Conservation (phyloP, 805 yeast genomes). For the Myxozyma vanderwaltii region DNA sequence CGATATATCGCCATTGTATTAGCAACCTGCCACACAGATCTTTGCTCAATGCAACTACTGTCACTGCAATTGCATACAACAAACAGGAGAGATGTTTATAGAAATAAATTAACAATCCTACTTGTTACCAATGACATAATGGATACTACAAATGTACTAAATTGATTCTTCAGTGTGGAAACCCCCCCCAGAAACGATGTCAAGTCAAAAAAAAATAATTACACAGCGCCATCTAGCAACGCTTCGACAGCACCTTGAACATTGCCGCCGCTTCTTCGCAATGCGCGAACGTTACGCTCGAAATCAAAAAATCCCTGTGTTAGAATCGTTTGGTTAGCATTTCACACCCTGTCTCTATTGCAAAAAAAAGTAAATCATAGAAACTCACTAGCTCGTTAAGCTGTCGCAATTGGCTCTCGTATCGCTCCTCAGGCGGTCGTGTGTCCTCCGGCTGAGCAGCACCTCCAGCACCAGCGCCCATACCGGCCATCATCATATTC, state of each 20-base stretch:
- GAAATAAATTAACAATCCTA: background rate
- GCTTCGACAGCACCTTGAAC: conserved; percentile 97
- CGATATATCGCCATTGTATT: too few relatives aligned
- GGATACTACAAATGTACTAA: background rate
- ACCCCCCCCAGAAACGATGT: too few relatives aligned
- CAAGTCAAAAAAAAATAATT: too few relatives aligned
- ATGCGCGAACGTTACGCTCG: conserved; percentile 86
- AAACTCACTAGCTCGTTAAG: conserved; percentile 62
- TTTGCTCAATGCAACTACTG: too few relatives aligned
- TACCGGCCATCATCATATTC: conserved; percentile 18
- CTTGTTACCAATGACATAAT: background rate
- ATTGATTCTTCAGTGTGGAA: background rate
- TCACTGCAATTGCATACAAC: background rate
- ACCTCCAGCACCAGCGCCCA: conserved; percentile 13
- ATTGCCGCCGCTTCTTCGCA: conserved; percentile 94
- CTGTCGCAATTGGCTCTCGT: conserved; percentile 70
- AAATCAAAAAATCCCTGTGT: conserved; percentile 76
- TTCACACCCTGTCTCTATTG: too few relatives aligned
- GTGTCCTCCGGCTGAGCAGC: conserved; percentile 54
- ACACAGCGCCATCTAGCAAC: conserved; percentile 57
- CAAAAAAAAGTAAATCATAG: background rate
- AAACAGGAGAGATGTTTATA: background rate
- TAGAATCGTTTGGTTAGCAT: too few relatives aligned
- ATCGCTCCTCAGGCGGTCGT: conserved; percentile 80
- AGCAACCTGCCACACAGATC: too few relatives aligned